Percentiles rank a stretch among this genome's conserved stretches.
Evolutionary conservation across 768 basidiomycete genomes (phyloP).

Genomic region (Leucocoprinus sp.): DNA sequence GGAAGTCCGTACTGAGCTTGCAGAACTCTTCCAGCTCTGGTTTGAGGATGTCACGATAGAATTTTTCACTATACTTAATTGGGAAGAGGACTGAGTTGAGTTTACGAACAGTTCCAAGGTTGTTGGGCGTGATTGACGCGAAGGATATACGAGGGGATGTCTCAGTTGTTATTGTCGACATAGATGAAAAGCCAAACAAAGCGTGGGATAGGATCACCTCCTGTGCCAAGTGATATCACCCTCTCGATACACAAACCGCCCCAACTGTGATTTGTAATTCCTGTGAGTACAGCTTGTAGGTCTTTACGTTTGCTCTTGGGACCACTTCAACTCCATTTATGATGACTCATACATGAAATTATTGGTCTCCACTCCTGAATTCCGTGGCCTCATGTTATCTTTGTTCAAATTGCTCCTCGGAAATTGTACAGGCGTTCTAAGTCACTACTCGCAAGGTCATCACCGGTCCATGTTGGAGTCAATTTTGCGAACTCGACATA

Average conservation of each 20-base stretch:
- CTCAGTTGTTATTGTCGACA: constrained; percentile 11
- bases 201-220: too few species aligned
- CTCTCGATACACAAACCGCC: too few species aligned
- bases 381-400: neutral
- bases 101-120: constrained; percentile 71
- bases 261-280: too few species aligned
- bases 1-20: constrained; percentile 64
- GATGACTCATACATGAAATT: constrained; percentile 1
- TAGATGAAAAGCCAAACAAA: constrained; percentile 5
- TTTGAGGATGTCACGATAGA: constrained; percentile 72
- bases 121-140: constrained; percentile 70
- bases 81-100: constrained; percentile 77
- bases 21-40: constrained; percentile 81
- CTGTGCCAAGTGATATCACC: neutral
- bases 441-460: too few species aligned
- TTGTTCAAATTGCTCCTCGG: neutral
- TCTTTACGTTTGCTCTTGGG: constrained; percentile 1
- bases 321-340: constrained; percentile 4
- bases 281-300: too few species aligned
- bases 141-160: constrained; percentile 46
- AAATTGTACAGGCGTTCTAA: too few species aligned
- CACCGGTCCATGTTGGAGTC: neutral
- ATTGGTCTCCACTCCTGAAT: neutral
- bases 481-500: neutral
- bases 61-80: constrained; percentile 82